These are phyloP conservation scores for Gardenia jasminoides DNA, from an alignment of 257 asterid species.

Conservation along the genomic window DNA sequence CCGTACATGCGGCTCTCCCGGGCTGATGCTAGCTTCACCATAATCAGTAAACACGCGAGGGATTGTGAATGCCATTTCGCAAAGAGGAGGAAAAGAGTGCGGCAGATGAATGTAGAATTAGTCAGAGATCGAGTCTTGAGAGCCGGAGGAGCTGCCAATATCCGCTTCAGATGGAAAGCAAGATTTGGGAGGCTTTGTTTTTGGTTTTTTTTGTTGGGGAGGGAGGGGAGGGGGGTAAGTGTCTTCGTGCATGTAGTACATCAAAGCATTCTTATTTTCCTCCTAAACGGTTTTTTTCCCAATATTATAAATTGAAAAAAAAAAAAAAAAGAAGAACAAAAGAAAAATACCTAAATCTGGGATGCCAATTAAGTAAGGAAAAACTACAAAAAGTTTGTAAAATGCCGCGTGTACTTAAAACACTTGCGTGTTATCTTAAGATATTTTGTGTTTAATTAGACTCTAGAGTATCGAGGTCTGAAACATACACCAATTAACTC, in stretches of 20 bases:
- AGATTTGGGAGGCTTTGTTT: not conserved
- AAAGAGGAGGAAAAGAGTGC: not conserved
- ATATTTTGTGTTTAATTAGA: too few species aligned
- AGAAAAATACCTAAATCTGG: not conserved
- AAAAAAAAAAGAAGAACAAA: too few species aligned
- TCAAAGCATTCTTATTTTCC: not conserved
- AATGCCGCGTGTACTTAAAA: too few species aligned
- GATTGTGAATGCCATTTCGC: not conserved
- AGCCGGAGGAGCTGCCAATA: conserved; percentile 1
- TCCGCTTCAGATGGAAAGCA: not conserved
- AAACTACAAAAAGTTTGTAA: too few species aligned
- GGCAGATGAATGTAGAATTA: conserved; percentile 3
- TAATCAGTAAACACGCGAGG: conserved; percentile 6
- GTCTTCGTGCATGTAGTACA: conserved; percentile 38
- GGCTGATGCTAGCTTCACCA: conserved; percentile 93
- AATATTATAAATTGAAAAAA: too few species aligned
- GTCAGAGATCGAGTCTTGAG: not conserved
- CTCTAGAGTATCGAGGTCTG: too few species aligned
- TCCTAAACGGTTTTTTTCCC: not conserved
- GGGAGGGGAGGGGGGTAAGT: conserved; percentile 26
- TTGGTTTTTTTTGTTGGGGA: too few species aligned
- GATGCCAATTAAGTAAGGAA: too few species aligned
- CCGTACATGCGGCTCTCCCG: conserved; percentile 83
- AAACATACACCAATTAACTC: too few species aligned
- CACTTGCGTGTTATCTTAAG: too few species aligned